Evolutionary conservation across 164 flowering plant species (phyloP).

Genomic region (Vitis labrusca): DNA sequence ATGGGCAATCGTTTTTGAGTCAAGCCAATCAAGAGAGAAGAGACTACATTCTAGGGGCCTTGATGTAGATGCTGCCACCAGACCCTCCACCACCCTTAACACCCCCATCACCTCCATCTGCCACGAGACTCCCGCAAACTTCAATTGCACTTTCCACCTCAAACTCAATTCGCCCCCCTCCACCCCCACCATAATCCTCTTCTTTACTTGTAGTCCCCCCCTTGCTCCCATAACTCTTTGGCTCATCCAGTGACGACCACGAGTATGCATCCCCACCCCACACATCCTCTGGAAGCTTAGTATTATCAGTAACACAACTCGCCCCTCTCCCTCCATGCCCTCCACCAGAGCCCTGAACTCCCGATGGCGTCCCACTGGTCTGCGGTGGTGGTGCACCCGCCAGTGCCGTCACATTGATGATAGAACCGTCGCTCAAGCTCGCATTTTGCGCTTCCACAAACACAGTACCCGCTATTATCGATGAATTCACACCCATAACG

Average conservation of each 20-base stretch:
- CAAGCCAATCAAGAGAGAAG: constrained; percentile 2
- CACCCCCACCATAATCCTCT: constrained; percentile 72
- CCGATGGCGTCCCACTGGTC: constrained; percentile 77
- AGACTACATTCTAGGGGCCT: constrained; percentile 48
- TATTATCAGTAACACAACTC: constrained; percentile 54
- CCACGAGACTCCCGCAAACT: constrained; percentile 51
- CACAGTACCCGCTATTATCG: constrained; percentile 51
- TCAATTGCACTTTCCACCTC: constrained; percentile 23
- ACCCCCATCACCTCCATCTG: constrained; percentile 69
- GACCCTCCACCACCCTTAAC: constrained; percentile 69
- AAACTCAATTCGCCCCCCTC: constrained; percentile 69
- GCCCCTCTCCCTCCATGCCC: constrained; percentile 99
- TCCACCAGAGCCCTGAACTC: constrained; percentile 74
- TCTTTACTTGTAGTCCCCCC: constrained; percentile 74
- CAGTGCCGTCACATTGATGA: constrained; percentile 58
- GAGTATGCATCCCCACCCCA: constrained; percentile 94
- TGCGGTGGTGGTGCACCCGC: constrained; percentile 71
- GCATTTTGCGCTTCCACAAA: constrained; percentile 39
- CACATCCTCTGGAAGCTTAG: constrained; percentile 68
- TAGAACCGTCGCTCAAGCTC: constrained; percentile 40
- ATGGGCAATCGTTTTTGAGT: too few relatives aligned
- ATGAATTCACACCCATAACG: constrained; percentile 40
- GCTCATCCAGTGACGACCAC: constrained; percentile 58
- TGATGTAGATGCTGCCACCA: constrained; percentile 59
- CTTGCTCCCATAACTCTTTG: constrained; percentile 74